Conservation (phyloP, 495 filamentous ascomycete species). For the Chaetomidium leptoderma region DNA sequence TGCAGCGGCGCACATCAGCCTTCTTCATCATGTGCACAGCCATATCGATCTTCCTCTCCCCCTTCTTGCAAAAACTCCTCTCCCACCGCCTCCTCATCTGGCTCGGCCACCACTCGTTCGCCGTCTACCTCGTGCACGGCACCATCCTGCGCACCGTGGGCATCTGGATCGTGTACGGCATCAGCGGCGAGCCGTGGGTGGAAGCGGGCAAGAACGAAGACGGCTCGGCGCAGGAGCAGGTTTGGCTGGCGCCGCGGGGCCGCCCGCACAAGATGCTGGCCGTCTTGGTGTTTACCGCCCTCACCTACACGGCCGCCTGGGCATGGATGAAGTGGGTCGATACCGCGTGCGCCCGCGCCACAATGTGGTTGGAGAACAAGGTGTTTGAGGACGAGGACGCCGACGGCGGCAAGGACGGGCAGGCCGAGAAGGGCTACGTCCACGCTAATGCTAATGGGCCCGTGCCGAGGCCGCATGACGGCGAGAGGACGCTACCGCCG, state of each 20-base stretch:
- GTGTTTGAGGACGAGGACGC: conserved; percentile 52
- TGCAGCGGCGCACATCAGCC: conserved; percentile 48
- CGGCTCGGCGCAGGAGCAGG: conserved; percentile 25
- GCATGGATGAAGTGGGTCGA: conserved; percentile 66
- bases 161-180: conserved; percentile 61
- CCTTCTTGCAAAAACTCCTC: conserved; percentile 50
- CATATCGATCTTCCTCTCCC: conserved; percentile 54
- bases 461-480: background rate
- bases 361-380: conserved; percentile 53
- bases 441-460: conserved; percentile 21
- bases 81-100: conserved; percentile 56
- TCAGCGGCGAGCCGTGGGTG: conserved; percentile 45
- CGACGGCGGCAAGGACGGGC: conserved; percentile 17
- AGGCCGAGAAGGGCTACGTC: conserved; percentile 32
- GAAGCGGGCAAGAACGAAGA: conserved; percentile 34
- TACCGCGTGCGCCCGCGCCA: conserved; percentile 56
- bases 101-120: conserved; percentile 64
- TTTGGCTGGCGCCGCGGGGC: conserved; percentile 39
- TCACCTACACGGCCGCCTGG: conserved; percentile 53
- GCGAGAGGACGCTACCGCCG: conserved; percentile 12
- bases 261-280: conserved; percentile 28
- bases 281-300: conserved; percentile 37
- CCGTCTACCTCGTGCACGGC: conserved; percentile 64
- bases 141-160: conserved; percentile 57
- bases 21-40: conserved; percentile 54